Evolutionary conservation across 2,329 filamentous ascomycete genomes (phyloP).

Genomic region (Colletotrichum lindemuthianum): DNA sequence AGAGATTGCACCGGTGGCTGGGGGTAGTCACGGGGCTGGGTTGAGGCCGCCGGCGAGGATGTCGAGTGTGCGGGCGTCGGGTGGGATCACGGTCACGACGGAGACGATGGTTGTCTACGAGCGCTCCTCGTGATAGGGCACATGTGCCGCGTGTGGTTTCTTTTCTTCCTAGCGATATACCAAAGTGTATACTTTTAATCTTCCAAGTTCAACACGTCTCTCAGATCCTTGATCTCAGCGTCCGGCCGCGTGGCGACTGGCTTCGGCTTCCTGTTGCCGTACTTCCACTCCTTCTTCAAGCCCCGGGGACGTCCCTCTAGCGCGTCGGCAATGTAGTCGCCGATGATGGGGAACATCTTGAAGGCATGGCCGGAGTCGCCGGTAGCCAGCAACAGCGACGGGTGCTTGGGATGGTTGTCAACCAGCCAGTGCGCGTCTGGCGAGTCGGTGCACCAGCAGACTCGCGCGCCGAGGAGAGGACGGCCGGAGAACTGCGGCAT

Average conservation of each 20-base stretch:
- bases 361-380: conserved; percentile 42
- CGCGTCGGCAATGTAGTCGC: conserved; percentile 38
- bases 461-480: conserved; percentile 38
- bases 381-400: conserved; percentile 37
- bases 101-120: conserved; percentile 30
- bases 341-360: conserved; percentile 43
- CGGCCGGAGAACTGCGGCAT: conserved; percentile 41
- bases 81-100: conserved; percentile 22
- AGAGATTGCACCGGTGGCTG: neutral
- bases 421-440: conserved; percentile 47
- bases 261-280: conserved; percentile 35
- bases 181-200: neutral
- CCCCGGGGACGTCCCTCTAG: conserved; percentile 36
- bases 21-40: neutral
- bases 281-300: conserved; percentile 38
- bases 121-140: neutral
- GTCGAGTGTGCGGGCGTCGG: conserved; percentile 5
- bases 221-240: conserved; percentile 39
- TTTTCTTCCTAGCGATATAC: neutral
- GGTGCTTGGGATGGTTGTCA: conserved; percentile 39
- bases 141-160: neutral
- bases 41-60: neutral
- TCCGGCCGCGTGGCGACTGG: conserved; percentile 34
- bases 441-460: conserved; percentile 48
- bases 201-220: conserved; percentile 34